Conservation (phyloP, 2,329 filamentous ascomycete species). For the Pezicula neosporulosa region DNA sequence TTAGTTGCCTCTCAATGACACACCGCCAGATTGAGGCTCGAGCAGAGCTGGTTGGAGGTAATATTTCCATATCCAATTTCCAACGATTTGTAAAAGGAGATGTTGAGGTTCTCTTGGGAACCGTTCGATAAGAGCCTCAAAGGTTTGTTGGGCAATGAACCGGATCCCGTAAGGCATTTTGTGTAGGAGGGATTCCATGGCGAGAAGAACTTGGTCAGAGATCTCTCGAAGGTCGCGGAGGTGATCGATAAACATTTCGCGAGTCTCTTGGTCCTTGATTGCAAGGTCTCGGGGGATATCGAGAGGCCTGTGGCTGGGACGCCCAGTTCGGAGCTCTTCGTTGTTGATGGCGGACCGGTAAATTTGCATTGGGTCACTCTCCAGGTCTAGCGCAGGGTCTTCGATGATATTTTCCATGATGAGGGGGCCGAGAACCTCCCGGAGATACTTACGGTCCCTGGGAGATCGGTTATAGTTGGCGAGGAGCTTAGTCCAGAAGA, state of each 20-base stretch:
- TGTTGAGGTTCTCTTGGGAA: slow-evolving; percentile 80
- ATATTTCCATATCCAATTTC: slow-evolving; percentile 90
- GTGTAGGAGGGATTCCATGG: slow-evolving; percentile 77
- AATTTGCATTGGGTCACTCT: slow-evolving; percentile 97
- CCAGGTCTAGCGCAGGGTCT: slow-evolving; percentile 83
- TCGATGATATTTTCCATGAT: slow-evolving; percentile 92
- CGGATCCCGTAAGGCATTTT: slow-evolving; percentile 92
- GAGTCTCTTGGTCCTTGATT: slow-evolving; percentile 92
- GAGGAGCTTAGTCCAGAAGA: slow-evolving; percentile 89
- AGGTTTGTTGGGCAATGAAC: slow-evolving; percentile 83
- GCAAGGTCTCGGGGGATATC: slow-evolving; percentile 89
- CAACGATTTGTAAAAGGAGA: slow-evolving; percentile 76
- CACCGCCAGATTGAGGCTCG: slow-evolving; percentile 89
- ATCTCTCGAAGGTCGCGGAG: slow-evolving; percentile 92
- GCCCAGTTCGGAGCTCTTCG: slow-evolving; percentile 89
- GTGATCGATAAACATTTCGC: slow-evolving; percentile 89
- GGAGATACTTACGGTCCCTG: slow-evolving; percentile 85
- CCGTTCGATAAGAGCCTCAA: slow-evolving; percentile 69
- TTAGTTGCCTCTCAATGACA: slow-evolving; percentile 89
- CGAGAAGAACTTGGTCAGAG: slow-evolving; percentile 82
- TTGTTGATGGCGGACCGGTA: slow-evolving; percentile 96
- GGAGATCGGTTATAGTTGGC: slow-evolving; percentile 87
- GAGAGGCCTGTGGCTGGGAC: slow-evolving; percentile 73
- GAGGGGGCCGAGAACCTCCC: slow-evolving; percentile 78
- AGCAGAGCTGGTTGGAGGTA: slow-evolving; percentile 88